These are phyloP conservation scores for rapeseed (Brassica napus) DNA, from an alignment of 345 rosid species.

Conservation along the genomic window DNA sequence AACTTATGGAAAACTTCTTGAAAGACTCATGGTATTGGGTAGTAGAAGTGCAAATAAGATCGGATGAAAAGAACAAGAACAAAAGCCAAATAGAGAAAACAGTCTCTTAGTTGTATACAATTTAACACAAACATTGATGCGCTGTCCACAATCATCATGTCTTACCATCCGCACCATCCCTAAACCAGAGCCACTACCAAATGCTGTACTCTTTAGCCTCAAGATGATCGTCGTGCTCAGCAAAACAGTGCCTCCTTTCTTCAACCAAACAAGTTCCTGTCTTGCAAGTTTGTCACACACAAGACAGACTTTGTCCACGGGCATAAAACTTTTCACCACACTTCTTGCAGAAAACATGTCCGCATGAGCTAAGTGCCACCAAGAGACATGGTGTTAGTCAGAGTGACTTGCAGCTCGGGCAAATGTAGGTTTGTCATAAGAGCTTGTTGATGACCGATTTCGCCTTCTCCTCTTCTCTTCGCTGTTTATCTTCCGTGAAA, in stretches of 20 bases:
- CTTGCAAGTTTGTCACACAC: constrained; percentile 74
- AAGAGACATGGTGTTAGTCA: constrained; percentile 75
- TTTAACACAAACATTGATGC: background rate
- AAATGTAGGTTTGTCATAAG: constrained; percentile 70
- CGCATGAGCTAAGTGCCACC: constrained; percentile 85
- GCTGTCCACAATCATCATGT: constrained; percentile 40
- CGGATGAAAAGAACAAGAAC: constrained; percentile 43
- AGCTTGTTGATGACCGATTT: constrained; percentile 39
- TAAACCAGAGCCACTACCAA: constrained; percentile 88
- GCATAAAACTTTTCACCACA: constrained; percentile 81
- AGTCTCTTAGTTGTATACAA: constrained; percentile 47
- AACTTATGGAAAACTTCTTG: background rate
- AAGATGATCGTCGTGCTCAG: constrained; percentile 83
- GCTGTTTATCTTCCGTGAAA: constrained; percentile 71
- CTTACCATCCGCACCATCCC: constrained; percentile 83
- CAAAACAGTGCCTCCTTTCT: constrained; percentile 87
- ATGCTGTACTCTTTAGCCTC: constrained; percentile 88
- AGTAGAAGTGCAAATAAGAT: constrained; percentile 47
- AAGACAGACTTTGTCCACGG: constrained; percentile 74
- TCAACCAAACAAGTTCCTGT: constrained; percentile 69
- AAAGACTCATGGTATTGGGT: background rate
- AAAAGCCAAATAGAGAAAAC: constrained; percentile 53
- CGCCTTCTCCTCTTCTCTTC: constrained; percentile 41
- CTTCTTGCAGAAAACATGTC: constrained; percentile 96
- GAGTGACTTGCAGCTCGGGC: constrained; percentile 96